A percentile compares a stretch with the other conserved stretches of the same genome.
Evolutionary conservation across 495 filamentous ascomycete species (phyloP).

Genomic region (Antarctomyces pellizariae): DNA sequence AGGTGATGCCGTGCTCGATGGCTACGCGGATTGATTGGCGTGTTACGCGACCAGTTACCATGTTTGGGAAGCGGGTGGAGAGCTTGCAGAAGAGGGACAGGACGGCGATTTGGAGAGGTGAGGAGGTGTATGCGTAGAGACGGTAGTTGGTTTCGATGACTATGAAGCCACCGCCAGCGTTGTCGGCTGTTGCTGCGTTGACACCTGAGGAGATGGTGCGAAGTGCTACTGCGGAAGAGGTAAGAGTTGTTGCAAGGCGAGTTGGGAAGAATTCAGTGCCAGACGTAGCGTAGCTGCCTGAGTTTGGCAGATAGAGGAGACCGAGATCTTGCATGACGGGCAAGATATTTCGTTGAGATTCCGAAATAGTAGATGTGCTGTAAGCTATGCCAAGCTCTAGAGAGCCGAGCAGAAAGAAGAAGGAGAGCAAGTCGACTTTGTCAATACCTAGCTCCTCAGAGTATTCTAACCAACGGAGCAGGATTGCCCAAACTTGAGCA

Average conservation of each 20-base stretch:
- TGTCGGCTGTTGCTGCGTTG: slow-evolving; percentile 22
- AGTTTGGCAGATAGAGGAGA: slow-evolving; percentile 43
- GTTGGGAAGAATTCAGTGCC: slow-evolving; percentile 74
- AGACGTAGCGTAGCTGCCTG: slow-evolving; percentile 22
- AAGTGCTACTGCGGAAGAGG: slow-evolving; percentile 50
- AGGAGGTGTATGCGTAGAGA: slow-evolving; percentile 86
- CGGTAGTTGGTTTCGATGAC: slow-evolving; percentile 98
- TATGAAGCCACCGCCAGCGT: slow-evolving; percentile 51
- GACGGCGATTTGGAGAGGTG: slow-evolving; percentile 78
- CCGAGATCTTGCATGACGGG: slow-evolving; percentile 73
- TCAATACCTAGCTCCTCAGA: slow-evolving; percentile 51
- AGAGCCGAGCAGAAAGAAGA: slow-evolving; percentile 86
- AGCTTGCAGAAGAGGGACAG: slow-evolving; percentile 76
- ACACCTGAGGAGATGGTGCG: slow-evolving; percentile 34
- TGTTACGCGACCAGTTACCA: slow-evolving; percentile 75
- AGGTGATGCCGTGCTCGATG: slow-evolving; percentile 75
- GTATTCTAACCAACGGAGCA: slow-evolving; percentile 79
- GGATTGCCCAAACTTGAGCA: slow-evolving; percentile 84
- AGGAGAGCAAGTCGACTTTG: slow-evolving; percentile 77
- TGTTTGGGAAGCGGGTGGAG: slow-evolving; percentile 69
- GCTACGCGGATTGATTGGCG: slow-evolving; percentile 67
- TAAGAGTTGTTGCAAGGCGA: slow-evolving; percentile 81
- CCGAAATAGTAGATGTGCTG: slow-evolving; percentile 51
- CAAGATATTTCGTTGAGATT: slow-evolving; percentile 67
- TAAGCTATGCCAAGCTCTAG: slow-evolving; percentile 82